These are phyloP conservation scores for Sanghuangporus sanghuang DNA, from an alignment of 1,284 basidiomycete species.

Conservation along the genomic window DNA sequence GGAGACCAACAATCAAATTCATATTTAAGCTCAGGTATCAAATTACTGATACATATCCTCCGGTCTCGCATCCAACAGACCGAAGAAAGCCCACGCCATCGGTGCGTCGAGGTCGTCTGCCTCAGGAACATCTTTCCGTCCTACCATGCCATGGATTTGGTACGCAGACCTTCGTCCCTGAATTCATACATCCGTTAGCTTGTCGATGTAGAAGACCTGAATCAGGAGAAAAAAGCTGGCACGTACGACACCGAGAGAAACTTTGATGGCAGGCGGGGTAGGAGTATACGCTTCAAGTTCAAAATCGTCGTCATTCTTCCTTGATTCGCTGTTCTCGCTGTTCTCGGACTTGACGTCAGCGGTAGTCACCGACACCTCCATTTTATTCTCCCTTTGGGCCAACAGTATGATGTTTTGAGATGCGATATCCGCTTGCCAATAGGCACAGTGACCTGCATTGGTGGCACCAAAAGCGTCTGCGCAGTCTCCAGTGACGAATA, in stretches of 20 bases:
- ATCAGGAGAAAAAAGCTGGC: neutral
- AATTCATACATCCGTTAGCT: neutral
- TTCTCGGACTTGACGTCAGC: neutral
- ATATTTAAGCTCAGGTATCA: neutral
- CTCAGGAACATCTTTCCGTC: slow-evolving; percentile 35
- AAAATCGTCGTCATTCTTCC: slow-evolving; percentile 14
- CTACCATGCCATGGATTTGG: slow-evolving; percentile 41
- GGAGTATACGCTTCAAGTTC: slow-evolving; percentile 53
- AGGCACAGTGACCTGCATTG: slow-evolving; percentile 69
- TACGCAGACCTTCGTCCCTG: slow-evolving; percentile 38
- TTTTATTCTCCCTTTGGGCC: slow-evolving; percentile 33
- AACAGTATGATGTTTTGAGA: slow-evolving; percentile 49
- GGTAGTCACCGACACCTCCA: slow-evolving; percentile 16
- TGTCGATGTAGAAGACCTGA: neutral
- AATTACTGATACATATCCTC: slow-evolving; percentile 24
- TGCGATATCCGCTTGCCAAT: slow-evolving; percentile 53
- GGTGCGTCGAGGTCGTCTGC: slow-evolving; percentile 42
- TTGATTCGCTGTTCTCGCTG: slow-evolving; percentile 13
- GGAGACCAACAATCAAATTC: no score
- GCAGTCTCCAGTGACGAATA: slow-evolving; percentile 67
- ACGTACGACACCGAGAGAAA: slow-evolving; percentile 59
- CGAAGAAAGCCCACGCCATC: slow-evolving; percentile 40
- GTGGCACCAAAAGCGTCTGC: slow-evolving; percentile 68
- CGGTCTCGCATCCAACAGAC: slow-evolving; percentile 30
- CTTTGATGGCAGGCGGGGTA: slow-evolving; percentile 59